Evolutionary conservation across 164 flowering plant genomes (phyloP).

Genomic region (Sextonia rubra): DNA sequence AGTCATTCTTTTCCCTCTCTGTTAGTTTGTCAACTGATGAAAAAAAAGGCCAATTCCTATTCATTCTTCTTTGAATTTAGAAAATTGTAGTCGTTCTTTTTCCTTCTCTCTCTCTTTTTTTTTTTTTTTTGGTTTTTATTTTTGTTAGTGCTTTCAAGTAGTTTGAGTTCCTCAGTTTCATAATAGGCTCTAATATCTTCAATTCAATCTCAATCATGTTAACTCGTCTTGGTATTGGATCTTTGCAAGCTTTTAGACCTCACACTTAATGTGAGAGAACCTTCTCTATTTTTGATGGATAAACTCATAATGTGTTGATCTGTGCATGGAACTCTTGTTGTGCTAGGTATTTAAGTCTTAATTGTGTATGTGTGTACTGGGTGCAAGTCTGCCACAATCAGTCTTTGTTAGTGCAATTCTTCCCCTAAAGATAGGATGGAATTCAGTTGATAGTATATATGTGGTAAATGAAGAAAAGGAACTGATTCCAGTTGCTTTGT

Average conservation of each 20-base stretch:
- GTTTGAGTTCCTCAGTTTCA: no score
- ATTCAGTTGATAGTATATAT: neutral
- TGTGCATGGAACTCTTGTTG: neutral
- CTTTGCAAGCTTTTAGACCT: neutral
- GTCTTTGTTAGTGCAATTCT: neutral
- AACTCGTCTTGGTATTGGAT: no score
- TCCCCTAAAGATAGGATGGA: neutral
- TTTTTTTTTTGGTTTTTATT: no score
- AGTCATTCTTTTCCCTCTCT: no score
- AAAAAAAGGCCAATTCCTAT: no score
- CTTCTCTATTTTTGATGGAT: neutral
- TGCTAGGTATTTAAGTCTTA: neutral
- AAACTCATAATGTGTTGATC: neutral
- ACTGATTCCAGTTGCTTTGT: neutral
- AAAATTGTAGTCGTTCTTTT: no score
- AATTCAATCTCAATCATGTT: neutral
- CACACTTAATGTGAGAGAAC: neutral
- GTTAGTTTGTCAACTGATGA: no score
- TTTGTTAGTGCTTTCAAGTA: no score
- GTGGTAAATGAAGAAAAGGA: neutral
- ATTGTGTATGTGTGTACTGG: neutral
- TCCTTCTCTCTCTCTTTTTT: no score
- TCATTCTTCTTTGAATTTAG: no score
- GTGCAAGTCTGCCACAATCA: neutral
- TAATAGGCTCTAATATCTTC: neutral